Percentiles rank a stretch among this genome's conserved stretches.
Conservation (phyloP, 345 rosid species). For the Sapria himalayana region DNA sequence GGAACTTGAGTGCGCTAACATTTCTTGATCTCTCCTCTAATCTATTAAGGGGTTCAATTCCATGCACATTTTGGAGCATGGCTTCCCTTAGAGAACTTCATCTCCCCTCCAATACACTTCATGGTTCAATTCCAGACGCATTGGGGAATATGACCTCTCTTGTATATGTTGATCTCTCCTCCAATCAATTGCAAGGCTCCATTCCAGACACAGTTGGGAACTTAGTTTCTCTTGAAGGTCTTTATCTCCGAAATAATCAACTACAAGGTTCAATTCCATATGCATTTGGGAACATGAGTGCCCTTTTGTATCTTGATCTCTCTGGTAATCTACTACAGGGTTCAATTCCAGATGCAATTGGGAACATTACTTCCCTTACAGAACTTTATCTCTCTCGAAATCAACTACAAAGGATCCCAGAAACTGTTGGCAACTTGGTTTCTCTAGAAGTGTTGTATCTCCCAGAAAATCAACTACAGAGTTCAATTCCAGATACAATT, state of each 20-base stretch:
- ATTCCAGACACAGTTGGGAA: slow-evolving; percentile 1
- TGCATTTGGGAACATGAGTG: no score
- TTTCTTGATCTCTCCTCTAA: no score
- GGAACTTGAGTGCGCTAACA: no score
- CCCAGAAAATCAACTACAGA: background rate
- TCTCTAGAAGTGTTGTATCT: background rate
- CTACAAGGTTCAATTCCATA: background rate
- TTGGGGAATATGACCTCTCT: slow-evolving; percentile 10
- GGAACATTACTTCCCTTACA: slow-evolving; percentile 8
- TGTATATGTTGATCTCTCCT: slow-evolving; percentile 3
- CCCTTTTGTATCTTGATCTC: slow-evolving; percentile 10
- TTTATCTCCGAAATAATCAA: background rate
- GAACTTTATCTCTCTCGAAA: slow-evolving; percentile 4
- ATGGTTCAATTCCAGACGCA: slow-evolving; percentile 2
- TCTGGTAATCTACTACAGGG: slow-evolving; percentile 5
- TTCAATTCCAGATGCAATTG: slow-evolving; percentile 3
- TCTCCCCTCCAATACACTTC: background rate
- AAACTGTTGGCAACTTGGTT: background rate
- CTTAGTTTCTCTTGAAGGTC: background rate
- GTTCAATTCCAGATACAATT: slow-evolving; percentile 2
- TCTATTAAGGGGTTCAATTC: no score
- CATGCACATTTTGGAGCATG: no score
- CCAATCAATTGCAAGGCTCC: background rate
- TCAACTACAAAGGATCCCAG: background rate
- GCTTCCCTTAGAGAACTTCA: slow-evolving; percentile 5